Base-by-base conservation (phyloP, 139 green algal species). In the Chlorella sp. region DNA sequence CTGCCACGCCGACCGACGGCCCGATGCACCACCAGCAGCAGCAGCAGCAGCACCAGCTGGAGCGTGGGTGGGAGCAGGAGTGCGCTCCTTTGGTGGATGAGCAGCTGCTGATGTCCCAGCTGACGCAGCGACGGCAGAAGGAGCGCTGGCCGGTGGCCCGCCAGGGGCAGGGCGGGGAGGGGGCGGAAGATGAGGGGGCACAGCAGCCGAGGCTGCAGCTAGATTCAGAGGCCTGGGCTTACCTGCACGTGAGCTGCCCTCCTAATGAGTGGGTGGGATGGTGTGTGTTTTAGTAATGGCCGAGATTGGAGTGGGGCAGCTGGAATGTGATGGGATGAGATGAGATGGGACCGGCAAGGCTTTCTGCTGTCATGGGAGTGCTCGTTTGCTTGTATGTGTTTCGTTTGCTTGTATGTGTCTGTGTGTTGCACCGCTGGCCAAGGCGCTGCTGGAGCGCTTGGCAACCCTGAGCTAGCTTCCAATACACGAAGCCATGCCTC, bases 101-200 rank as follows among this genome's bases (percentile, higher is more conserved):
- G 28, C 77, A 88, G 30, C 69, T 91, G 48, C 80, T 91, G 21
- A 86, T 88, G 80, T 68, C 66, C 24, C 88, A 90, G 86, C 77
- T 90, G 28, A 85, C 76, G 26, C 48, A 90, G 86, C 61, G 39
- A 77, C 86, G 60, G 57, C 76, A 75, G 76, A 76, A 90, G 86
- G n/a, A 30, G 36, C 77, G 34, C 34, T 78, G 85, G 69, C 21
- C 66, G 37, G 36, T 37, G 36, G 26, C 64, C 15, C 83, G 66
- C 30, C 83, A 36, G 53, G 30, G 19, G 60, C 60, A 60, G 83
- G 36, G 40, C 19, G 21, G 7, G 0, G 57, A 78, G 60, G 82
- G 64, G 21, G n/a, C 32, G 0, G n/a, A 11, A 19, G 34, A 87
- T 22, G 79, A 57, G 26, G 79, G 26, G 40, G 71, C 12, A 32